These are phyloP conservation scores for Thelonectria discophora DNA, from an alignment of 2,329 filamentous ascomycete genomes.

Conservation along the genomic window DNA sequence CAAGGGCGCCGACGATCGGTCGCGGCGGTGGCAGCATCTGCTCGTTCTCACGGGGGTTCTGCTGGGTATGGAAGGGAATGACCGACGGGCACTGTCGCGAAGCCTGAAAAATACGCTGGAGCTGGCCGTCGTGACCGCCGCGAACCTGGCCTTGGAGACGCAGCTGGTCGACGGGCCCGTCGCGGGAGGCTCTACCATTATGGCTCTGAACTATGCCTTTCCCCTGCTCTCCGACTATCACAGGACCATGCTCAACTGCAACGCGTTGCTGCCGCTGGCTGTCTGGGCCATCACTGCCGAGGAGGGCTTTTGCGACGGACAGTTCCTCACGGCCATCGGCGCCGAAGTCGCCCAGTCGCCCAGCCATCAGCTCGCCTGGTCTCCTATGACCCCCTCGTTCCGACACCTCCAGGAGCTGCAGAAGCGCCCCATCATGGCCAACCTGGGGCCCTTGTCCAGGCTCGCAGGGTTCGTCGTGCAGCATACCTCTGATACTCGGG, in stretches of 20 bases:
- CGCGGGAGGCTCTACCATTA: conserved; percentile 64
- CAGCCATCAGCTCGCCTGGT: conserved; percentile 67
- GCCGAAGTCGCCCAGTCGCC: conserved; percentile 67
- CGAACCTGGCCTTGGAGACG: conserved; percentile 76
- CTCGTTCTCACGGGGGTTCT: conserved; percentile 82
- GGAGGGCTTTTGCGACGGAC: conserved; percentile 79
- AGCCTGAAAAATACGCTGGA: conserved; percentile 74
- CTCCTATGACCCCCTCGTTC: conserved; percentile 66
- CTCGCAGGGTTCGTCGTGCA: conserved; percentile 72
- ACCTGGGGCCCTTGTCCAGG: conserved; percentile 73
- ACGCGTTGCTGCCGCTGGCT: conserved; percentile 74
- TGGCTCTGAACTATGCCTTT: conserved; percentile 82
- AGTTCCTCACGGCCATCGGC: conserved; percentile 77
- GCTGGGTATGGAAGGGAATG: conserved; percentile 75
- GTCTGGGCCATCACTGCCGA: conserved; percentile 73
- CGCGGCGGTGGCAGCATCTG: conserved; percentile 81
- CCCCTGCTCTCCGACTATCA: conserved; percentile 72
- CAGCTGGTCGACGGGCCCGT: conserved; percentile 51
- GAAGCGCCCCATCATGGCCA: conserved; percentile 68
- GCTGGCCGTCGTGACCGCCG: conserved; percentile 75
- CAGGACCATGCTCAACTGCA: conserved; percentile 69
- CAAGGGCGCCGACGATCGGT: conserved; percentile 65
- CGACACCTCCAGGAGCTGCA: conserved; percentile 66
- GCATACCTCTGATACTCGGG: conserved; percentile 55
- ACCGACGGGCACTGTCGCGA: conserved; percentile 69